Evolutionary conservation across 176 grass and related monocot species (phyloP).

Genomic region (Triticum dicoccoides): DNA sequence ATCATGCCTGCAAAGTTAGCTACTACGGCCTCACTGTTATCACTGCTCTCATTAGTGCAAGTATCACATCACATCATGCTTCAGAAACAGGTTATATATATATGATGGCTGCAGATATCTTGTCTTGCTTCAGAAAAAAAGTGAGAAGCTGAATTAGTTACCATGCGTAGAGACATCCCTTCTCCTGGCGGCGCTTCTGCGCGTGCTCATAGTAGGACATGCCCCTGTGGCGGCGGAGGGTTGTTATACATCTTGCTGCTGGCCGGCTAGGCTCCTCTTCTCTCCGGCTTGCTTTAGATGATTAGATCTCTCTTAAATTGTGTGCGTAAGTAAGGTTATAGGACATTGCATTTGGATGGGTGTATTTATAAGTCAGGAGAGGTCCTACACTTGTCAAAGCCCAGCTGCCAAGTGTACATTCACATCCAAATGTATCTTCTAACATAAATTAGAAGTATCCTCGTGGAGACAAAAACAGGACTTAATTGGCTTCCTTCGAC

Average conservation of each 20-base stretch:
- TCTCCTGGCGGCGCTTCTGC: slow-evolving; percentile 52
- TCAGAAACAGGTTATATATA: too few relatives aligned
- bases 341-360: not conserved
- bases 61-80: too few relatives aligned
- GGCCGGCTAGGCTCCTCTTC: not conserved
- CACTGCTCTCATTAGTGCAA: not conserved
- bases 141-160: not conserved
- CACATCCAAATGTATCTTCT: not conserved
- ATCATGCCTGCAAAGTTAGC: too few relatives aligned
- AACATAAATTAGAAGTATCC: too few relatives aligned
- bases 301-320: not conserved
- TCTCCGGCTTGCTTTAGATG: not conserved
- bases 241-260: slow-evolving; percentile 41
- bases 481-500: too few relatives aligned
- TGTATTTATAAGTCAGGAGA: not conserved
- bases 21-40: not conserved
- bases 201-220: slow-evolving; percentile 62
- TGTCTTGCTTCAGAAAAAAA: too few relatives aligned
- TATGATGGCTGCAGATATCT: too few relatives aligned
- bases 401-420: not conserved
- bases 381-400: not conserved
- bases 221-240: slow-evolving; percentile 39
- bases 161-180: slow-evolving; percentile 74
- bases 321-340: not conserved
- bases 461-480: too few relatives aligned